Evolutionary conservation across 495 filamentous ascomycete genomes (phyloP), one percentile per base, ranked within the genome.

Genomic region (Penicillium cataractarum): DNA sequence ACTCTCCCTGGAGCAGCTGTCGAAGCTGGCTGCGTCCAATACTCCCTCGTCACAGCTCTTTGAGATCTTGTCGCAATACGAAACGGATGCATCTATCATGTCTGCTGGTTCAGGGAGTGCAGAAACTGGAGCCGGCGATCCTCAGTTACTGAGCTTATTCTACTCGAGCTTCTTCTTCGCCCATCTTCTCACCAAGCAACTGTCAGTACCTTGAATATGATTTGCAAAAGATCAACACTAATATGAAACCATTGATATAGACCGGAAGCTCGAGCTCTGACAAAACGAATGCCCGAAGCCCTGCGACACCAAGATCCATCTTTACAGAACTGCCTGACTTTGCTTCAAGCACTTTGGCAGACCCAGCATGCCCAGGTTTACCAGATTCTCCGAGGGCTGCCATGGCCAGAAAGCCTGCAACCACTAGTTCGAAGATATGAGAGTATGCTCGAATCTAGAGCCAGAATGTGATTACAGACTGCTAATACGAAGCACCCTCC

Each of bases 101-200:
- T 66, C 70, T 39, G 49, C 71, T 27, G 56, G 65, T 13, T 62
- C 65, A 39, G 50, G 56, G 0, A 64, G 62, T 12, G 46, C 52
- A 17, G 61, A 60, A 2, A 24, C 51, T 26, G 60, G 57, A 8
- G 44, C 39, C 2, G 48, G 40, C 8, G 66, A 76, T 42, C 50
- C 64, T 9, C 60, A 77, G 31, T 61, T 81, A 10, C 62, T 85
- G 13, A 78, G 77, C 64, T 58, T 76, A 9, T 86, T 76, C 60
- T 85, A 84, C 46, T 77, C 80, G n/a, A 72, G 72, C 32, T 84
- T 83, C 57, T 77, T 86, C 60, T 75, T 86, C 55, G 73, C 82
- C 8, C 80, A 83, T 37, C 79, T 86, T 52, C 75, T 85, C 53
- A 79, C 76, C 9, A 74, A 84, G 51, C 76, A 86, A 67, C 68